A percentile compares a stretch with the other conserved stretches of the same genome.
Conservation (phyloP, 768 basidiomycete species). For the Kwoniella botswanensis region DNA sequence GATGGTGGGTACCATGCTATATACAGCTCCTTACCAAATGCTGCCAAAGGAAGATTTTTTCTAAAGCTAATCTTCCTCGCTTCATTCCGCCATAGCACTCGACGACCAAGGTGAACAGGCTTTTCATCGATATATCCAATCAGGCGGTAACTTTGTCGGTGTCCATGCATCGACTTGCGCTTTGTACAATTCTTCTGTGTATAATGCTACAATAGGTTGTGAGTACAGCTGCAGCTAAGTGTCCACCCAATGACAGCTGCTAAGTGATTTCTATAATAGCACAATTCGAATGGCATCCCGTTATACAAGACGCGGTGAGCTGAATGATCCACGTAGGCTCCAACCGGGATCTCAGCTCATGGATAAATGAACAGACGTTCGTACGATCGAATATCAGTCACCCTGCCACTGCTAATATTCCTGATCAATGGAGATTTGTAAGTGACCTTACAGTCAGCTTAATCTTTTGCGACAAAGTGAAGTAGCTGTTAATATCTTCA, state of each 20-base stretch:
- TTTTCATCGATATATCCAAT: constrained; percentile 68
- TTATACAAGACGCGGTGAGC: constrained; percentile 69
- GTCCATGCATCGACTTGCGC: constrained; percentile 72
- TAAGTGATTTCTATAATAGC: constrained; percentile 58
- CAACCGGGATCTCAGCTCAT: constrained; percentile 5
- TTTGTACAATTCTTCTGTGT: constrained; percentile 66
- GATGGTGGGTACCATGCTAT: constrained; percentile 62
- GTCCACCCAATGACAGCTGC: not conserved
- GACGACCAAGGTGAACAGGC: constrained; percentile 68
- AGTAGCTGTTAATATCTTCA: not conserved
- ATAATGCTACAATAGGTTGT: constrained; percentile 65
- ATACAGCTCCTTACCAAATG: too few relatives aligned
- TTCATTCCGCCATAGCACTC: constrained; percentile 61
- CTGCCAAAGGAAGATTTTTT: not conserved
- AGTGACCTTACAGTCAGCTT: constrained; percentile 8
- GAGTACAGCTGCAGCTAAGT: constrained; percentile 9
- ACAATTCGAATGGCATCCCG: constrained; percentile 73
- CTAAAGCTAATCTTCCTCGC: not conserved
- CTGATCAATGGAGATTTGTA: constrained; percentile 56
- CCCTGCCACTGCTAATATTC: constrained; percentile 66
- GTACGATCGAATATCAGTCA: constrained; percentile 66
- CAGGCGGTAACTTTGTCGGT: constrained; percentile 73
- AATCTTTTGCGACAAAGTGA: too few relatives aligned
- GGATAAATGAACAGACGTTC: constrained; percentile 60
- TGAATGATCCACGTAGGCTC: not conserved